Evolutionary conservation across 2,329 filamentous ascomycete genomes (phyloP).

Genomic region (Ceratocystis smalleyi): DNA sequence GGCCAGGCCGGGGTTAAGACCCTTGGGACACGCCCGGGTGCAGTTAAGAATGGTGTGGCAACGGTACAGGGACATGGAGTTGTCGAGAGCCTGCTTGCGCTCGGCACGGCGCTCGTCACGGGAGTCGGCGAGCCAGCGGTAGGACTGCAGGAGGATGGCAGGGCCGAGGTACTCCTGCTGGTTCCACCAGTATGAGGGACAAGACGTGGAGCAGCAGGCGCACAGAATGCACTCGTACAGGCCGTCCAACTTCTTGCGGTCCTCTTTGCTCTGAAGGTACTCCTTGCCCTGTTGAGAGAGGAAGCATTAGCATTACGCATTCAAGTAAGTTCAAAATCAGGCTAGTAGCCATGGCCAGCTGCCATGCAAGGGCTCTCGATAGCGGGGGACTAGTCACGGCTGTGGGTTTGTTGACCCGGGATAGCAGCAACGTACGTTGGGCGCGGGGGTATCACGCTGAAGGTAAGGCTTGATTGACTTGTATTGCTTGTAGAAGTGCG

Average conservation of each 20-base stretch:
- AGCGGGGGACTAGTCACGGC: too few species aligned
- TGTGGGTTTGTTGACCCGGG: background rate
- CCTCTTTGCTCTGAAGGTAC: conserved; percentile 75
- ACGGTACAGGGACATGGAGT: conserved; percentile 96
- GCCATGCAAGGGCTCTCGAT: too few species aligned
- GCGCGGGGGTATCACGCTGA: conserved; percentile 69
- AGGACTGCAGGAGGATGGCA: conserved; percentile 90
- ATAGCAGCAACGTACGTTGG: conserved; percentile 48
- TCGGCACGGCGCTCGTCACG: conserved; percentile 79
- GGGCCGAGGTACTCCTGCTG: conserved; percentile 95
- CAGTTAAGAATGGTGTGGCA: conserved; percentile 99
- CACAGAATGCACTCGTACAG: conserved; percentile 99
- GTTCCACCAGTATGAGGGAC: conserved; percentile 99
- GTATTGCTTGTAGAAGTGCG: conserved; percentile 99
- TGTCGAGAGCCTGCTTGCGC: conserved; percentile 84
- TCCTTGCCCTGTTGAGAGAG: conserved; percentile 56
- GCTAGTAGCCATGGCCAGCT: background rate
- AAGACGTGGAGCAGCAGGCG: conserved; percentile 97
- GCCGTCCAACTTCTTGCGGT: conserved; percentile 92
- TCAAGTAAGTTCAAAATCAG: background rate
- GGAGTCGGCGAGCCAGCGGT: conserved; percentile 91
- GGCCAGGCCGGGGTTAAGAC: conserved; percentile 83
- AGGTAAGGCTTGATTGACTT: conserved; percentile 99
- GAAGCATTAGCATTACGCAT: background rate
- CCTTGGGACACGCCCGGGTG: conserved; percentile 95